Evolutionary conservation across 768 basidiomycete species (phyloP).

Genomic region (Boletus sensibilis): DNA sequence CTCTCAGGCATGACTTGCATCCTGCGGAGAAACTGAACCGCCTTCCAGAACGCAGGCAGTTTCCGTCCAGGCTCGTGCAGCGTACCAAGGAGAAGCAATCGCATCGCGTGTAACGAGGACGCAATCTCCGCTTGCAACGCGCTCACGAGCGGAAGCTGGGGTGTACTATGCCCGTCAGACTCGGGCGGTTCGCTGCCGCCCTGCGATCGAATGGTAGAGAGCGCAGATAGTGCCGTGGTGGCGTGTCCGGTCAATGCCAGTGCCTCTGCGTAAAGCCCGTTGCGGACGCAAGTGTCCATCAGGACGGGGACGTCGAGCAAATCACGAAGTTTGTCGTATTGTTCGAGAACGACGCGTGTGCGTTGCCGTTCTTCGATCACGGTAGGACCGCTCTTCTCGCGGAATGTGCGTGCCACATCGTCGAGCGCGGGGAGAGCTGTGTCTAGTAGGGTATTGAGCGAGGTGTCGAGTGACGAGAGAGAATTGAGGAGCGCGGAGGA

Average conservation of each 20-base stretch:
- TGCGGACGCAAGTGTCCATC: slow-evolving; percentile 90
- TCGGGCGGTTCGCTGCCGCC: slow-evolving; percentile 38
- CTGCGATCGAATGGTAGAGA: slow-evolving; percentile 38
- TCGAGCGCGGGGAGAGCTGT: slow-evolving; percentile 76
- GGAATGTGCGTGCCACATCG: slow-evolving; percentile 66
- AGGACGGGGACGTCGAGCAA: slow-evolving; percentile 87
- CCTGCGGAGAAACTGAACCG: slow-evolving; percentile 80
- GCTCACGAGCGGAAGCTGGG: slow-evolving; percentile 31
- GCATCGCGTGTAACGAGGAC: slow-evolving; percentile 63
- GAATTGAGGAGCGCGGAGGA: slow-evolving; percentile 73
- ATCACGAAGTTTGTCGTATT: slow-evolving; percentile 91
- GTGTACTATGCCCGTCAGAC: slow-evolving; percentile 38
- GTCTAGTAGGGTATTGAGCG: slow-evolving; percentile 66
- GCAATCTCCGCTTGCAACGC: slow-evolving; percentile 68
- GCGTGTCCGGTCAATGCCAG: slow-evolving; percentile 81
- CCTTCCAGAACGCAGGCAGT: slow-evolving; percentile 86
- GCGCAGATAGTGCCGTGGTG: slow-evolving; percentile 42
- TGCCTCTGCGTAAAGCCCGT: slow-evolving; percentile 90
- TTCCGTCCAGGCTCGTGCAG: slow-evolving; percentile 82
- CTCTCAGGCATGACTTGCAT: slow-evolving; percentile 73
- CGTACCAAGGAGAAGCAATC: slow-evolving; percentile 71
- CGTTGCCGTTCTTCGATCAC: slow-evolving; percentile 75
- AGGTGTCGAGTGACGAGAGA: slow-evolving; percentile 69
- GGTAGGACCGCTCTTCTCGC: slow-evolving; percentile 60
- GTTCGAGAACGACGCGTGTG: slow-evolving; percentile 85